These are phyloP conservation scores for Irpex sp. DNA, from an alignment of 1,284 basidiomycete genomes.

Conservation along the genomic window DNA sequence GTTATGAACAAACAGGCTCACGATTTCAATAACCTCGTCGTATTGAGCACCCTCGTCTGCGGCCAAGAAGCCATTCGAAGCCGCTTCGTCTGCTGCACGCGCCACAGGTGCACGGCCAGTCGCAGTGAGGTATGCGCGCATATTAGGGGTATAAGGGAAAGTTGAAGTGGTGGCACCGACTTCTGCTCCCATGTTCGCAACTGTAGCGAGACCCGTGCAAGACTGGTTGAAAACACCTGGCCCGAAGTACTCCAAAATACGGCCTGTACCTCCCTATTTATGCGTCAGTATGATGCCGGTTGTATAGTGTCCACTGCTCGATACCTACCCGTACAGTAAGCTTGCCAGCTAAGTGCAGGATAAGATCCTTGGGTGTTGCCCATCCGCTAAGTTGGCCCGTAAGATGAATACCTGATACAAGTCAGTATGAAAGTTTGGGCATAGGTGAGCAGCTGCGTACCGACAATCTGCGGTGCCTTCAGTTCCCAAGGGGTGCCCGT, in stretches of 20 bases:
- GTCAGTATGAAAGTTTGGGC: background rate
- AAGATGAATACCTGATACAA: constrained; percentile 69
- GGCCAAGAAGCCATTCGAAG: constrained; percentile 70
- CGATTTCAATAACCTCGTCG: constrained; percentile 93
- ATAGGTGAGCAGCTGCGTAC: constrained; percentile 34
- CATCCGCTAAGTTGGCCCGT: constrained; percentile 88
- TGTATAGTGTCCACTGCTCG: background rate
- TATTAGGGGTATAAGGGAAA: constrained; percentile 92
- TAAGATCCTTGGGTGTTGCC: constrained; percentile 96
- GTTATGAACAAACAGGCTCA: constrained; percentile 34
- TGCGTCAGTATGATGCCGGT: constrained; percentile 8
- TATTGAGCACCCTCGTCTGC: constrained; percentile 94
- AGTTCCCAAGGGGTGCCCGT: constrained; percentile 98
- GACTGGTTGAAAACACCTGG: constrained; percentile 90
- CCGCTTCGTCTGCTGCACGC: constrained; percentile 84
- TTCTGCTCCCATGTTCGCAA: constrained; percentile 99
- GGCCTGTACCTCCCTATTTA: constrained; percentile 86
- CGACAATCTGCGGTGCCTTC: constrained; percentile 89
- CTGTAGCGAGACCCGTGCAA: constrained; percentile 92
- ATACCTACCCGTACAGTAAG: constrained; percentile 86
- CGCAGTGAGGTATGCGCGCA: constrained; percentile 88
- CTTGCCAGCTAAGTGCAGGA: constrained; percentile 91
- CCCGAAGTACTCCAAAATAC: constrained; percentile 97
- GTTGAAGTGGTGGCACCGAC: constrained; percentile 98
- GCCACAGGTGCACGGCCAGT: constrained; percentile 91